Percentiles rank a stretch among this genome's conserved stretches.
phyloP scores from a whole-genome alignment of 495 filamentous ascomycete genomes.

The Venustampulla echinocandica region DNA sequence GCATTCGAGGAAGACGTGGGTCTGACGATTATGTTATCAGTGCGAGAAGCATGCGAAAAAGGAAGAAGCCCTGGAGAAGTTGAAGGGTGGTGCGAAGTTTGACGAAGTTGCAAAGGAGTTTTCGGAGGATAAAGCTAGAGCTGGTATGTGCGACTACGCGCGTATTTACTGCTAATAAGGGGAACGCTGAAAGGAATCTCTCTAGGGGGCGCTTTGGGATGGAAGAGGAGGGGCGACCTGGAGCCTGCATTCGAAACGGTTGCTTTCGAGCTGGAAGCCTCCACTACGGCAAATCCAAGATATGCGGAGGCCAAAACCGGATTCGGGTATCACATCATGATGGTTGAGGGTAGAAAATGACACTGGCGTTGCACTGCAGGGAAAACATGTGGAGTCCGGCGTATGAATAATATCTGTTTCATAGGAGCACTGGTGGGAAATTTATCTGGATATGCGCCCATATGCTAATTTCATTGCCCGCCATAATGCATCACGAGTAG shows the following conservation, averaged over 20 bases:
- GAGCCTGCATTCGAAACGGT: conserved; percentile 71
- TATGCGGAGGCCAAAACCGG: conserved; percentile 74
- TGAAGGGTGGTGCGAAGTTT: conserved; percentile 71
- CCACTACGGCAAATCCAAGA: conserved; percentile 66
- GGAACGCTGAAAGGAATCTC: neutral
- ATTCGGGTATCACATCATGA: conserved; percentile 90
- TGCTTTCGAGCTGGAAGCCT: conserved; percentile 70
- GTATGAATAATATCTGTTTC: conserved; percentile 5
- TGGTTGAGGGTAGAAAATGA: conserved; percentile 69
- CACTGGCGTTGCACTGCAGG: neutral
- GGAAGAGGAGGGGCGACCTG: conserved; percentile 69
- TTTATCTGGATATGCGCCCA: conserved; percentile 6
- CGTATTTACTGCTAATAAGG: neutral
- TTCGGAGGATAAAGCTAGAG: conserved; percentile 81
- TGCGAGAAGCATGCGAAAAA: conserved; percentile 86
- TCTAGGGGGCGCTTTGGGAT: conserved; percentile 67
- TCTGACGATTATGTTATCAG: conserved; percentile 33
- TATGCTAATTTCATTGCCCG: conserved; percentile 22
- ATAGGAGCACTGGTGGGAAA: neutral
- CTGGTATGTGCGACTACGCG: conserved; percentile 45
- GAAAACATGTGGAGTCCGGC: conserved; percentile 7
- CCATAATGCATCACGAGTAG: conserved; percentile 22
- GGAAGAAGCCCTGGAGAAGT: conserved; percentile 75
- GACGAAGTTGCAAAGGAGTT: conserved; percentile 81
- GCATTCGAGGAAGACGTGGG: neutral